A percentile compares a stretch with the other conserved stretches of the same genome.
Conservation (phyloP, 73 alveolate species). For the Paramecium tetraurelia region DNA sequence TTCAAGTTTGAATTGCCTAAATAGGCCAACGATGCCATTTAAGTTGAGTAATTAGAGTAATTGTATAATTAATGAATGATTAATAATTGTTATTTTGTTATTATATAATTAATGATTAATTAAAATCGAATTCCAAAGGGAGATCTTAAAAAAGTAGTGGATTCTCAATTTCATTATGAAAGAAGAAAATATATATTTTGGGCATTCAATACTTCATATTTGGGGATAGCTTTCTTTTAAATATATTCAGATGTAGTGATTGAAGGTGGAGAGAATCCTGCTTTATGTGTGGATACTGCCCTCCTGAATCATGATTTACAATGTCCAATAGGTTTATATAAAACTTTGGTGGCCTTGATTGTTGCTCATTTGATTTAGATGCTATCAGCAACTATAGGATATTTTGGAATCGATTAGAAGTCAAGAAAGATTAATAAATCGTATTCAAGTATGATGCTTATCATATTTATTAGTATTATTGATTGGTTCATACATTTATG, state of each 20-base stretch:
- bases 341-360: neutral
- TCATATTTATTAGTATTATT: neutral
- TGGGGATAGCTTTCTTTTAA: conserved; percentile 38
- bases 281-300: neutral
- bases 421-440: conserved; percentile 32
- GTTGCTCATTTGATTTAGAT: conserved; percentile 41
- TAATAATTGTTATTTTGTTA: neutral
- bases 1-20: neutral
- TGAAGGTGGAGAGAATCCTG: conserved; percentile 38
- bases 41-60: neutral
- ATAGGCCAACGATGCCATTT: neutral
- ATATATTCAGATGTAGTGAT: conserved; percentile 30
- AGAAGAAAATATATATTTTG: conserved; percentile 42
- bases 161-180: conserved; percentile 19
- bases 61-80: neutral
- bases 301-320: neutral
- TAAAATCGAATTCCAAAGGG: conserved; percentile 5
- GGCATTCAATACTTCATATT: conserved; percentile 47
- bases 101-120: neutral
- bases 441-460: neutral
- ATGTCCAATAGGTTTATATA: neutral
- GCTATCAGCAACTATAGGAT: neutral
- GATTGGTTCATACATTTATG: neutral
- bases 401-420: conserved; percentile 27
- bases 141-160: conserved; percentile 9